These are phyloP conservation scores for Orbilia blumenaviensis DNA, from an alignment of 2,329 filamentous ascomycete species.

Conservation along the genomic window DNA sequence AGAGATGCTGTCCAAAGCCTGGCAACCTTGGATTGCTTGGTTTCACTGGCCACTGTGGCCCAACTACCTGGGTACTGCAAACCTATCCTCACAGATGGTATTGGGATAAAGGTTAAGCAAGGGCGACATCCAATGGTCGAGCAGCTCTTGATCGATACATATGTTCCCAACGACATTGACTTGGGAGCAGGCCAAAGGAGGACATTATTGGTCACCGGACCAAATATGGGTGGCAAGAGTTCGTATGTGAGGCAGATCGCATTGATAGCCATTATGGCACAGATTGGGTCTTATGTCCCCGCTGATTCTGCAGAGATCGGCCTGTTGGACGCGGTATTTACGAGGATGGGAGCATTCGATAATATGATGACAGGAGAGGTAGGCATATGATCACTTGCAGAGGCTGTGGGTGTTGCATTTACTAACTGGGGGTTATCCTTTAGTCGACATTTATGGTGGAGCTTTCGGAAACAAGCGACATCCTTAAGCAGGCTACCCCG, in stretches of 20 bases:
- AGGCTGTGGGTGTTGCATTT: neutral
- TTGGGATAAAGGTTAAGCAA: slow-evolving; percentile 74
- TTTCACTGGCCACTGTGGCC: slow-evolving; percentile 85
- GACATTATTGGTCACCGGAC: slow-evolving; percentile 89
- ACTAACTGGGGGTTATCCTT: slow-evolving; percentile 2
- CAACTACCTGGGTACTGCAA: slow-evolving; percentile 86
- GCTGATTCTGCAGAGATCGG: slow-evolving; percentile 78
- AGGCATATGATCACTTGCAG: neutral
- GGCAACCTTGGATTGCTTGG: slow-evolving; percentile 85
- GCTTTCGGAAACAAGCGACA: slow-evolving; percentile 87
- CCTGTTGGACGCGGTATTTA: slow-evolving; percentile 89
- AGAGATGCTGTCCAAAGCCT: slow-evolving; percentile 88
- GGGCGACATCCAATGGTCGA: slow-evolving; percentile 97
- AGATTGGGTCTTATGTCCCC: slow-evolving; percentile 93
- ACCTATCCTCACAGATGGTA: slow-evolving; percentile 72
- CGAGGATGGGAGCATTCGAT: slow-evolving; percentile 93
- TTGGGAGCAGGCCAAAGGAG: slow-evolving; percentile 73
- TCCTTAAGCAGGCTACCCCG: slow-evolving; percentile 86
- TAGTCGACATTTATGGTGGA: slow-evolving; percentile 95
- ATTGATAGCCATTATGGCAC: slow-evolving; percentile 89
- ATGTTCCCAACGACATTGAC: slow-evolving; percentile 87
- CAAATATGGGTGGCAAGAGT: slow-evolving; percentile 99
- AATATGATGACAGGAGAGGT: slow-evolving; percentile 90
- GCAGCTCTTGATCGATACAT: slow-evolving; percentile 81
- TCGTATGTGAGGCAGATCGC: slow-evolving; percentile 93